These are phyloP conservation scores for Candida ficus DNA, from an alignment of 805 yeast genomes.

Conservation along the genomic window DNA sequence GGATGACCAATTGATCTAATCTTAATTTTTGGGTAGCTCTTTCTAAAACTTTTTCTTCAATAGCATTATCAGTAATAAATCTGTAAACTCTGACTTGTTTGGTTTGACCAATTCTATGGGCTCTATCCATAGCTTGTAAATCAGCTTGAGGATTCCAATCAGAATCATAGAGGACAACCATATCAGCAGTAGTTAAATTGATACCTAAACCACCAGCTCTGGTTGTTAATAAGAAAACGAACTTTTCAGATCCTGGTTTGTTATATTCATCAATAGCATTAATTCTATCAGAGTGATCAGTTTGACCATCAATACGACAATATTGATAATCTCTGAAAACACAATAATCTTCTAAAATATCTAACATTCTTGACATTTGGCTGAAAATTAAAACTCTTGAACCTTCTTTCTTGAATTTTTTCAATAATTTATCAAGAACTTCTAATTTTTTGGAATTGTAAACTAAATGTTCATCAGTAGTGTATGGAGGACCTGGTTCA, in stretches of 20 bases:
- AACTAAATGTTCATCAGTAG: slow-evolving; percentile 79
- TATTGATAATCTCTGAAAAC: slow-evolving; percentile 62
- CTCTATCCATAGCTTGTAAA: slow-evolving; percentile 86
- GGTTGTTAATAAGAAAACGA: slow-evolving; percentile 71
- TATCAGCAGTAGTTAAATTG: slow-evolving; percentile 74
- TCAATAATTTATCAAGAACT: slow-evolving; percentile 62
- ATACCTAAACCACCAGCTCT: slow-evolving; percentile 92
- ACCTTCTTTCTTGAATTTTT: slow-evolving; percentile 60
- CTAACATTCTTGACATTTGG: slow-evolving; percentile 80
- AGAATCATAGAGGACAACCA: slow-evolving; percentile 70
- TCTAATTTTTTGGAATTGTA: slow-evolving; percentile 68
- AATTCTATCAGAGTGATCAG: slow-evolving; percentile 74
- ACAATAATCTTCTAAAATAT: slow-evolving; percentile 77
- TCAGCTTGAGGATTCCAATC: slow-evolving; percentile 93
- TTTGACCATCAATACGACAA: slow-evolving; percentile 80
- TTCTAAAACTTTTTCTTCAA: slow-evolving; percentile 77
- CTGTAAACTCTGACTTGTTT: slow-evolving; percentile 78
- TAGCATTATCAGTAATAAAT: slow-evolving; percentile 75
- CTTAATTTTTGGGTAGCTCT: slow-evolving; percentile 77
- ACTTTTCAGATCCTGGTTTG: slow-evolving; percentile 66
- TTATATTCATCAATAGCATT: slow-evolving; percentile 75
- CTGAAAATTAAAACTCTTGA: slow-evolving; percentile 75
- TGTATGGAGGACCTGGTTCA: slow-evolving; percentile 85
- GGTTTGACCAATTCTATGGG: slow-evolving; percentile 83
- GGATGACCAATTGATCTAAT: slow-evolving; percentile 77